Evolutionary conservation across 164 flowering plant species (phyloP), one percentile per base, ranked within the genome.

Genomic region (Buxus sempervirens): DNA sequence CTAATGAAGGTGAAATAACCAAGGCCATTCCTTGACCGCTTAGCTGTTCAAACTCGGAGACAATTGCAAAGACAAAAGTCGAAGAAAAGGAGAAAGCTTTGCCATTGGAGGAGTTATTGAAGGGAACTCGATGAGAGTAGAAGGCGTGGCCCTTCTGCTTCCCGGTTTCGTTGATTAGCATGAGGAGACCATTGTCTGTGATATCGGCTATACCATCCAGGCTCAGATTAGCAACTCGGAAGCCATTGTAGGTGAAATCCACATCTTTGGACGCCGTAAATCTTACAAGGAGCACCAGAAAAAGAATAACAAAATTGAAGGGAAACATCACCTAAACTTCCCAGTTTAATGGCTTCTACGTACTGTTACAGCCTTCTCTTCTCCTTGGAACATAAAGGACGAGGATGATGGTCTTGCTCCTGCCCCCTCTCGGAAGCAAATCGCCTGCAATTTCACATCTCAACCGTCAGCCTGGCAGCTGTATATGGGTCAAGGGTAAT

Each of bases 251-350:
- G 51, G 51, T 56, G 24, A 24, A n/a, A 56, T 26, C 26, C 13
- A 22, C 14, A 56, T 56, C 59, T 13, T 56, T 26, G 22, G 24
- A 56, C 0, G 25, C 23, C 3, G 59, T 2, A 56, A 56, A n/a
- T 20, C 22, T 74, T 76, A 72, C 76, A 68, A 65, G 69, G 72
- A 76, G 67, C n/a, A n/a, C n/a, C n/a, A n/a, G n/a, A n/a, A n/a
- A n/a, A n/a, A n/a, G n/a, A n/a, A n/a, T n/a, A n/a, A n/a, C n/a
- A n/a, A n/a, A n/a, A n/a, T n/a, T n/a, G n/a, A n/a, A n/a, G n/a
- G n/a, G n/a, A n/a, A n/a, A n/a, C n/a, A n/a, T n/a, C n/a, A n/a
- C n/a, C n/a, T n/a, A n/a, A n/a, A n/a, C n/a, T n/a, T n/a, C n/a
- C n/a, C n/a, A n/a, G n/a, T n/a, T n/a, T n/a, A n/a, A n/a, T n/a